These are phyloP conservation scores for Tieghemiomyces parasiticus DNA, from an alignment of 192 early-diverging fungal genomes.

Conservation along the genomic window DNA sequence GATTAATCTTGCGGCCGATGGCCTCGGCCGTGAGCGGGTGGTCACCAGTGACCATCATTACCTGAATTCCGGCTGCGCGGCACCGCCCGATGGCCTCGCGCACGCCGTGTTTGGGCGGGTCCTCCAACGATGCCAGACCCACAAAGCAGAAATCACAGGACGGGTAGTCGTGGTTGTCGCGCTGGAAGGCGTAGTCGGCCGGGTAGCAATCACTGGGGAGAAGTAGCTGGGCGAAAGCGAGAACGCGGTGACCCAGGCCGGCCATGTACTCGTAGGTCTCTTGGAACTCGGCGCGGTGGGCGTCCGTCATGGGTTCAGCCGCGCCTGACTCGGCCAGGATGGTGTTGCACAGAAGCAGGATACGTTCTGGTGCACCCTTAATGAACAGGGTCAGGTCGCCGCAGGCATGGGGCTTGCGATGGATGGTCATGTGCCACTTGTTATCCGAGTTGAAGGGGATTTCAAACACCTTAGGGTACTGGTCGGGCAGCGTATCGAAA, in stretches of 20 bases:
- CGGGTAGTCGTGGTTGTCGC: slow-evolving; percentile 31
- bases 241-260: slow-evolving; percentile 78
- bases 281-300: slow-evolving; percentile 48
- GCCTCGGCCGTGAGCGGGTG: slow-evolving; percentile 92
- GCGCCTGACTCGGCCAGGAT: slow-evolving; percentile 42
- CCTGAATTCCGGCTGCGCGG: slow-evolving; percentile 83
- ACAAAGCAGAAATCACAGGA: slow-evolving; percentile 49
- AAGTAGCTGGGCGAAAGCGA: slow-evolving; percentile 77
- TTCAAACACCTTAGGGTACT: slow-evolving; percentile 82
- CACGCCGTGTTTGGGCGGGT: slow-evolving; percentile 97
- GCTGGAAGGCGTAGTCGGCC: slow-evolving; percentile 55
- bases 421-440: slow-evolving; percentile 91
- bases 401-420: slow-evolving; percentile 50
- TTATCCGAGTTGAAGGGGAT: slow-evolving; percentile 92
- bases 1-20: slow-evolving; percentile 91
- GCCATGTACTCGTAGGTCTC: slow-evolving; percentile 83
- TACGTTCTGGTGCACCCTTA: slow-evolving; percentile 93
- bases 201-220: slow-evolving; percentile 56
- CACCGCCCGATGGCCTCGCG: slow-evolving; percentile 92
- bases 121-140: slow-evolving; percentile 82
- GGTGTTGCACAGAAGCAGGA: slow-evolving; percentile 65
- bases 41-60: slow-evolving; percentile 99
- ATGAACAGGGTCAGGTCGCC: slow-evolving; percentile 66
- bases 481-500: slow-evolving; percentile 53
- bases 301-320: slow-evolving; percentile 44